A percentile compares a stretch with the other conserved stretches of the same genome.
phyloP scores from a whole-genome alignment of 1,284 basidiomycete genomes.

The Microbotryum violaceum region DNA sequence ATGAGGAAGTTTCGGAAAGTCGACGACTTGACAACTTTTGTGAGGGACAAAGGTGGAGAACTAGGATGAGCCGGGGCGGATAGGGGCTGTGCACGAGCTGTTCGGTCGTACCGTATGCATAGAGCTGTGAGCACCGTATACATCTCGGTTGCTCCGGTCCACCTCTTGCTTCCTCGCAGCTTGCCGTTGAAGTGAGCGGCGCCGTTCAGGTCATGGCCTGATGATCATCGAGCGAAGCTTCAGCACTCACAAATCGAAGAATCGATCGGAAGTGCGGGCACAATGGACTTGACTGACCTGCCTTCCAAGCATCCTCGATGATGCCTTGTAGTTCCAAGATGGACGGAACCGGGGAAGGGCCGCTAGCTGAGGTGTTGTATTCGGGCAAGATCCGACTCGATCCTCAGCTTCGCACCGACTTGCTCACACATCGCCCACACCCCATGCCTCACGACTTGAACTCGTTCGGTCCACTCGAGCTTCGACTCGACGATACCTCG shows the following conservation, averaged over 20 bases:
- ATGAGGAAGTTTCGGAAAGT: conserved; percentile 31
- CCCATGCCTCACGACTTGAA: too few species aligned
- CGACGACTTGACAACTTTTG: conserved; percentile 29
- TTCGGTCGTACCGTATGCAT: conserved; percentile 27
- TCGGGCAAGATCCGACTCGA: too few species aligned
- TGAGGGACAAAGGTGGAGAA: not conserved
- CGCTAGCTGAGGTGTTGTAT: conserved; percentile 11
- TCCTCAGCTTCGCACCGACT: too few species aligned
- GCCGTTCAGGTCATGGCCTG: conserved; percentile 34
- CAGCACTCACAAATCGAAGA: not conserved
- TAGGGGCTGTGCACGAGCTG: not conserved
- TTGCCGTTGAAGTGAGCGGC: conserved; percentile 29
- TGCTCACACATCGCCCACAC: too few species aligned
- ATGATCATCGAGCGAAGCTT: not conserved
- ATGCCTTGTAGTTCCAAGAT: conserved; percentile 32
- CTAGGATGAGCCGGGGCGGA: not conserved
- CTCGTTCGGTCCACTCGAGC: too few species aligned
- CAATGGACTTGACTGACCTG: conserved; percentile 8
- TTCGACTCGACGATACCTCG: too few species aligned
- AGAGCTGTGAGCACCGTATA: conserved; percentile 33
- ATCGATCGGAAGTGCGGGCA: not conserved
- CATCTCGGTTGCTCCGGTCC: conserved; percentile 38
- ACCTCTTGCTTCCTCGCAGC: conserved; percentile 30
- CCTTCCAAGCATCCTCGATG: conserved; percentile 34
- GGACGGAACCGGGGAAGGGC: conserved; percentile 24